Evolutionary conservation across 1,284 basidiomycete species (phyloP).

Genomic region (Coriolopsis trogii): DNA sequence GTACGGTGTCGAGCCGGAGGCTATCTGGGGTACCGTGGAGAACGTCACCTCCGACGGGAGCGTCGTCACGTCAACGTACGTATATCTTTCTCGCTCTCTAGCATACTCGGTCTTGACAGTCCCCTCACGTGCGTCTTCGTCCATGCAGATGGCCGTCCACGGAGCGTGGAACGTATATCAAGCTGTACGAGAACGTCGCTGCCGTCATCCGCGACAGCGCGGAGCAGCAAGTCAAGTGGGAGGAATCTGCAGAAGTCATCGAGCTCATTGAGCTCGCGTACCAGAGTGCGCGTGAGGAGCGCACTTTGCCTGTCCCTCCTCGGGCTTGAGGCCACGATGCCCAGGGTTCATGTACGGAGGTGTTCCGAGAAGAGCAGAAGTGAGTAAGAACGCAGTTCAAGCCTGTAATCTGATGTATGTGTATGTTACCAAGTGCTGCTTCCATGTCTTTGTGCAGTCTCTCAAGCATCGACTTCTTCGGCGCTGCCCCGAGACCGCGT

Average conservation of each 20-base stretch:
- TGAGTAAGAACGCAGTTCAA: too few species aligned
- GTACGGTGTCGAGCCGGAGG: conserved; percentile 54
- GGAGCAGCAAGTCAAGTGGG: conserved; percentile 66
- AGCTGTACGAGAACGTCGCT: conserved; percentile 68
- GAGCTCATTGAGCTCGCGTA: conserved; percentile 76
- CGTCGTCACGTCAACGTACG: conserved; percentile 52
- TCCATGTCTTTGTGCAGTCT: too few species aligned
- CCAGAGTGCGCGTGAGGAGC: conserved; percentile 62
- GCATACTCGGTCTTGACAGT: not conserved
- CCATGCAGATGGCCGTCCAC: conserved; percentile 62
- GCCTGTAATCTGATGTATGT: too few species aligned
- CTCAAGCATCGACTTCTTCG: too few species aligned
- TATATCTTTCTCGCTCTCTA: conserved; percentile 7
- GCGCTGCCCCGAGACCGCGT: too few species aligned
- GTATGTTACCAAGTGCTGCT: too few species aligned
- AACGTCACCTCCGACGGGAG: conserved; percentile 51
- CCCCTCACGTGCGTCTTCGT: too few species aligned
- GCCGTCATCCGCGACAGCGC: conserved; percentile 58
- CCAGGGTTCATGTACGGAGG: too few species aligned
- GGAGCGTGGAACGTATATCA: conserved; percentile 60
- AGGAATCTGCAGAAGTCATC: conserved; percentile 68
- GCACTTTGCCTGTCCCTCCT: conserved; percentile 44
- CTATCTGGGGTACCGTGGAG: conserved; percentile 62
- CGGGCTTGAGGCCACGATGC: too few species aligned
- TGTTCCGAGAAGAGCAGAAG: too few species aligned